Base-by-base conservation (phyloP, 371 early-diverging fungal genomes). In the Cokeromyces recurvatus region DNA sequence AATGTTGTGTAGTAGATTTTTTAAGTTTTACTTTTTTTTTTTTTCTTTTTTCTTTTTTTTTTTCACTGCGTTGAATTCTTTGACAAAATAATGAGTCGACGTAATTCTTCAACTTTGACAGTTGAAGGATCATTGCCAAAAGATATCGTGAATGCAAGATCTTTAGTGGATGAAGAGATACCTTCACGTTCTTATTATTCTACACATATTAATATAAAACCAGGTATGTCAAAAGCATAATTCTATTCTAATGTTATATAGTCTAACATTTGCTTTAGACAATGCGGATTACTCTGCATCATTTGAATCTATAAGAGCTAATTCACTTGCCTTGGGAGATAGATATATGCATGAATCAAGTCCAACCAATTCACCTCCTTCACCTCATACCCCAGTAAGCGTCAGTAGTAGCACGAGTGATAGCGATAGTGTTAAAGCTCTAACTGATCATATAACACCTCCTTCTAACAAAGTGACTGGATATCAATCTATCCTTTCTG, bases 241-340 rank as follows among this genome's bases (percentile, higher is more conserved):
- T 38, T 23, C 23, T 59, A 62, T 3, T n/a, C 19, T 38, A n/a
- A 22, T 7, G 21, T 45, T n/a, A 15, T 43, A 1, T 7, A 44
- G 4, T n/a, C 5, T 16, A n/a, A n/a, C 35, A 11, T 27, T 27
- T 27, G 29, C 5, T 7, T n/a, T n/a, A 27, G 5, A 27, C 29
- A 27, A 27, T 27, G 15, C 31, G 53, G 58, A 47, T 34, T 6
- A 38, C 12, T 71, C 71, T 19, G 75, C 68, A 6, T 74, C 75
- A 0, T 53, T 62, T 29, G 75, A 74, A 51, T 68, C 75, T 3
- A 74, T 82, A 35, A 70, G 82, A 35, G 78, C 80, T 11, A 77
- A 82, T 35, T 75, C 82, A 0, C 52, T 82, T 14, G 80, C 79
- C 4, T 51, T 79, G 27, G 79, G 64, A 4, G 66, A 66, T 36